phyloP scores from a whole-genome alignment of 441 rosid species.

The Croton laevigatus region DNA sequence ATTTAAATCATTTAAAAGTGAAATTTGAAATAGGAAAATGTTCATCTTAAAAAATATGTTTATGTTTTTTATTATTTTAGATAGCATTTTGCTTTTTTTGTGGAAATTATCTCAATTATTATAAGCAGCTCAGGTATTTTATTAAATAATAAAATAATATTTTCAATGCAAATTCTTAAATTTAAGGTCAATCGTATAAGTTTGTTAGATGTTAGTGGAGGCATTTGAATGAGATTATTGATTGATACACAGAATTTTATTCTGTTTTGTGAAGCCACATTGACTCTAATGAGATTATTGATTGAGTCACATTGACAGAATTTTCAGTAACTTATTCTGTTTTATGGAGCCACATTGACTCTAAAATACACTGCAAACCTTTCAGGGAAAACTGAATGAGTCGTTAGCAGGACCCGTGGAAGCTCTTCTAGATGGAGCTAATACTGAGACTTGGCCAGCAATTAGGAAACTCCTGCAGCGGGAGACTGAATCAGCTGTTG shows the following conservation, averaged over 20 bases:
- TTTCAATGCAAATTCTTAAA: too few relatives aligned
- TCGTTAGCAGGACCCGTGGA: slow-evolving; percentile 89
- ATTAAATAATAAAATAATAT: too few relatives aligned
- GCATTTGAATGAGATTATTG: too few relatives aligned
- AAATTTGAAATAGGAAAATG: too few relatives aligned
- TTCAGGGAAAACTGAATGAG: slow-evolving; percentile 73
- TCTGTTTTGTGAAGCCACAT: too few relatives aligned
- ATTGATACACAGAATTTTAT: too few relatives aligned
- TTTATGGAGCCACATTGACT: neutral
- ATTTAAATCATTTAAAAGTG: too few relatives aligned
- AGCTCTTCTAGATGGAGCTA: slow-evolving; percentile 91
- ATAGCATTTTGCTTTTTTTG: too few relatives aligned
- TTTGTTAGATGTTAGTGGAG: neutral
- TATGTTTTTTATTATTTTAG: too few relatives aligned
- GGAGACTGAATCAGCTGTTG: slow-evolving; percentile 72
- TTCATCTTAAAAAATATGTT: too few relatives aligned
- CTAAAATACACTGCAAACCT: slow-evolving; percentile 8
- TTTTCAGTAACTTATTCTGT: neutral
- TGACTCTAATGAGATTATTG: neutral
- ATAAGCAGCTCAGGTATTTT: too few relatives aligned
- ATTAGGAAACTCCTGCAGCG: slow-evolving; percentile 69
- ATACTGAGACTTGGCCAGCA: slow-evolving; percentile 82
- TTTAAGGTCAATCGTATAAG: neutral
- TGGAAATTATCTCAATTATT: too few relatives aligned
- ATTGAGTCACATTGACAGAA: neutral